These are phyloP conservation scores for Ophiostoma pallidulum DNA, from an alignment of 2,329 filamentous ascomycete species.

Conservation along the genomic window DNA sequence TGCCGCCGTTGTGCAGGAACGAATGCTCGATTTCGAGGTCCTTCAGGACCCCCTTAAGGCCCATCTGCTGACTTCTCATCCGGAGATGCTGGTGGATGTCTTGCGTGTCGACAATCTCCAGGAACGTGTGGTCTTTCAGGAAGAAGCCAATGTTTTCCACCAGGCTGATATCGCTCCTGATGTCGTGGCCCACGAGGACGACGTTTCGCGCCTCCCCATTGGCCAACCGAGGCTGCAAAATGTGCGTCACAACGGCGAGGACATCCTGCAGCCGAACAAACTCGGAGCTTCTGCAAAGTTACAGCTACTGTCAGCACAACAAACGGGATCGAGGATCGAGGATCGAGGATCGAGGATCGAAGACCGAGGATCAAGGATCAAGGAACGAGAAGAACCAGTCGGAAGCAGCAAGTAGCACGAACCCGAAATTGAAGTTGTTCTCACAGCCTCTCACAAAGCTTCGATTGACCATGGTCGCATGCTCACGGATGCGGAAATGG, in stretches of 20 bases:
- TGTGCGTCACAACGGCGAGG: conserved; percentile 22
- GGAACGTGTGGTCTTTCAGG: conserved; percentile 42
- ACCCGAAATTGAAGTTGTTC: conserved; percentile 63
- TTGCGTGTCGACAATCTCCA: conserved; percentile 64
- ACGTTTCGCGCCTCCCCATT: conserved; percentile 33
- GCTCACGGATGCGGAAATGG: conserved; percentile 70
- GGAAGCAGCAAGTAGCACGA: neutral
- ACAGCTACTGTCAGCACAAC: no score
- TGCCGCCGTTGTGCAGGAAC: conserved; percentile 78
- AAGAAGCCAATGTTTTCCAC: conserved; percentile 57
- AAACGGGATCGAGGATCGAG: neutral
- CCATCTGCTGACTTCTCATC: conserved; percentile 41
- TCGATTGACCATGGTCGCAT: conserved; percentile 54
- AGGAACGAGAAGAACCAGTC: conserved; percentile 20
- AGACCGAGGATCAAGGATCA: neutral
- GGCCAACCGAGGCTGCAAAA: conserved; percentile 7
- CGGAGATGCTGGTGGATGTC: conserved; percentile 57
- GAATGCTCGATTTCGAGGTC: conserved; percentile 53
- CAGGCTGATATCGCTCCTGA: conserved; percentile 57
- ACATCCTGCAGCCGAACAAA: conserved; percentile 30
- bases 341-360: neutral
- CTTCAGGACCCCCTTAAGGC: conserved; percentile 51
- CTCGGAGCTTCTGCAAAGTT: conserved; percentile 30
- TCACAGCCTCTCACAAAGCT: conserved; percentile 65
- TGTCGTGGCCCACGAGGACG: conserved; percentile 71